phyloP scores from a whole-genome alignment of 106 monocot species.

The Dioscorea dumetorum region DNA sequence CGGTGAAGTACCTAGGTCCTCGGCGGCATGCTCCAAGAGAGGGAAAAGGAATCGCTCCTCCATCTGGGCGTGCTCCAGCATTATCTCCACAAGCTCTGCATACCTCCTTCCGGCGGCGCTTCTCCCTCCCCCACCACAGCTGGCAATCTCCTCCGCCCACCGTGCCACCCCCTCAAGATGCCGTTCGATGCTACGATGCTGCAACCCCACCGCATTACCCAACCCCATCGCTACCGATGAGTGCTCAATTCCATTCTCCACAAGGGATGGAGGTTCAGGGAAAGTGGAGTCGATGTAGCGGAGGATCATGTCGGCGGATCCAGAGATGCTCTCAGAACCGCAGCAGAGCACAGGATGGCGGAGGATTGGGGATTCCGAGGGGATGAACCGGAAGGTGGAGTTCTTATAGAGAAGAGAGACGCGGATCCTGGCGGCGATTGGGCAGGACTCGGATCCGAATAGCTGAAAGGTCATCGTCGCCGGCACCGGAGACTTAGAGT shows the following conservation, averaged over 20 bases:
- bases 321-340: constrained; percentile 25
- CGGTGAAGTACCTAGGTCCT: constrained; percentile 31
- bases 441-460: constrained; percentile 36
- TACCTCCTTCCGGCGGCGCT: constrained; percentile 47
- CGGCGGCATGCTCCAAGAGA: constrained; percentile 28
- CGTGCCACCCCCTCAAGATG: constrained; percentile 49
- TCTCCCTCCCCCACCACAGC: constrained; percentile 10
- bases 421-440: constrained; percentile 27
- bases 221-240: constrained; percentile 7
- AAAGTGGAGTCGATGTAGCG: constrained; percentile 36
- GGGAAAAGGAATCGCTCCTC: constrained; percentile 86
- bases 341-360: constrained; percentile 25
- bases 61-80: constrained; percentile 96
- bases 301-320: constrained; percentile 35
- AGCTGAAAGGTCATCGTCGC: constrained; percentile 13
- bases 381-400: constrained; percentile 22
- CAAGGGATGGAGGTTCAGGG: constrained; percentile 23
- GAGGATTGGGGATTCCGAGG: constrained; percentile 16
- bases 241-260: not conserved
- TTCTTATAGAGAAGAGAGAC: constrained; percentile 44
- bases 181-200: constrained; percentile 71
- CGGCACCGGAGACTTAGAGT: not conserved
- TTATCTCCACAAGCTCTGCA: constrained; percentile 50
- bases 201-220: constrained; percentile 32
- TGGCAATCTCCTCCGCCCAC: constrained; percentile 36